Percentiles rank a stretch among this genome's conserved stretches.
Evolutionary conservation across 495 filamentous ascomycete species (phyloP).

Genomic region (Letharia lupina): DNA sequence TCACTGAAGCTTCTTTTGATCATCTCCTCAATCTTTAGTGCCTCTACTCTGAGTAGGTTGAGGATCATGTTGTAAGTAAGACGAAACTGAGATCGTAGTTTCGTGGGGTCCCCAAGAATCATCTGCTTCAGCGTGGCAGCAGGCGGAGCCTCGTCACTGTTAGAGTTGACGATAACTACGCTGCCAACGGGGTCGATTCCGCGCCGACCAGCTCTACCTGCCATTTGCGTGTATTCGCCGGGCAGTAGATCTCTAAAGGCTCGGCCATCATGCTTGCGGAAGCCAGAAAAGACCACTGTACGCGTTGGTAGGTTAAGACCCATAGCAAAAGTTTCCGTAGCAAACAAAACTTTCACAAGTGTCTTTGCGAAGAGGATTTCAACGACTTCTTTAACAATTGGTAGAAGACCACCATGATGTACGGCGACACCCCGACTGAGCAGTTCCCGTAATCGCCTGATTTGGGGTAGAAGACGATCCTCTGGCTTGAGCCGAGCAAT

Average conservation of each 20-base stretch:
- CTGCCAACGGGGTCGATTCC: slow-evolving; percentile 87
- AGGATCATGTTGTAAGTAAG: slow-evolving; percentile 99
- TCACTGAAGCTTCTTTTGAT: slow-evolving; percentile 99
- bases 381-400: slow-evolving; percentile 96
- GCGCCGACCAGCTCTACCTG: slow-evolving; percentile 84
- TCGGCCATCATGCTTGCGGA: slow-evolving; percentile 90
- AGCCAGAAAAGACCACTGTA: slow-evolving; percentile 96
- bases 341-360: slow-evolving; percentile 91
- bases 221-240: slow-evolving; percentile 98
- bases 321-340: slow-evolving; percentile 98
- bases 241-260: slow-evolving; percentile 83
- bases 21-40: slow-evolving; percentile 98
- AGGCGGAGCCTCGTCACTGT: slow-evolving; percentile 81
- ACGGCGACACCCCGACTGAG: slow-evolving; percentile 86
- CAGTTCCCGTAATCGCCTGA: slow-evolving; percentile 76
- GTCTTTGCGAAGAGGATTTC: slow-evolving; percentile 95
- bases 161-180: slow-evolving; percentile 83
- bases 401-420: slow-evolving; percentile 88
- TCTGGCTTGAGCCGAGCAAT: slow-evolving; percentile 87
- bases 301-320: slow-evolving; percentile 90
- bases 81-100: slow-evolving; percentile 90
- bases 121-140: slow-evolving; percentile 71
- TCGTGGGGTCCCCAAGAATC: slow-evolving; percentile 93
- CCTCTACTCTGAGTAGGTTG: slow-evolving; percentile 90
- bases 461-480: slow-evolving; percentile 81